Percentiles rank a stretch among this genome's conserved stretches.
Conservation (phyloP, 129 eudicot genomes). For the Escallonia herrerae region DNA sequence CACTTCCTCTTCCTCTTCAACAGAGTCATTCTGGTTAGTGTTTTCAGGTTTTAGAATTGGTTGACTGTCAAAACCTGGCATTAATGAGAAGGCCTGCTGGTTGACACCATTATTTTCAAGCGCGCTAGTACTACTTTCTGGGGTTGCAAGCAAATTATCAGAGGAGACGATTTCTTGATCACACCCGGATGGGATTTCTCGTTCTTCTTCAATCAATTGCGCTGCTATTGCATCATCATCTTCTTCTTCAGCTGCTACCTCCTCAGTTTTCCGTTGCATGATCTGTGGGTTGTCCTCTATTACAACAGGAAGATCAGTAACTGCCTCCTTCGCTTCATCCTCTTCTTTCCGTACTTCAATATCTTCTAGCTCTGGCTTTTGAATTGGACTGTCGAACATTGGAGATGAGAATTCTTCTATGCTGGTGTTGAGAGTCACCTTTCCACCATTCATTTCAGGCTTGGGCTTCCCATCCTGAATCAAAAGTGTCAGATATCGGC, state of each 20-base stretch:
- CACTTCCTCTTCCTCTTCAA: constrained; percentile 6
- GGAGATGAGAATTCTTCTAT: constrained; percentile 2
- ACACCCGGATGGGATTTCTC: not conserved
- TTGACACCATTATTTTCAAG: not conserved
- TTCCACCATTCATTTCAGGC: constrained; percentile 6
- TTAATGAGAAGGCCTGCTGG: not conserved
- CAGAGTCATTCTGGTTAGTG: not conserved
- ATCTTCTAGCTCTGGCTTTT: not conserved
- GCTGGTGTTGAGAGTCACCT: not conserved
- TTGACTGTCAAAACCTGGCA: not conserved
- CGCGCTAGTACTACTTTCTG: not conserved
- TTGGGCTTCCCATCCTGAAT: constrained; percentile 26
- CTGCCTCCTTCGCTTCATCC: not conserved
- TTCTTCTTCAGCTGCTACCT: constrained; percentile 4
- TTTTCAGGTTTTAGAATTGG: constrained; percentile 1
- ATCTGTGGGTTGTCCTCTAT: not conserved
- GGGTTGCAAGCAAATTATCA: not conserved
- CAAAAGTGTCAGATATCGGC: not conserved
- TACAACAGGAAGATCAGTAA: not conserved
- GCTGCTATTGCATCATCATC: constrained; percentile 1
- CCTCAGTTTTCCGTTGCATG: not conserved
- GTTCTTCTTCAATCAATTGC: constrained; percentile 9
- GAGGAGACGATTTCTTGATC: constrained; percentile 7
- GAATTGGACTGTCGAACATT: not conserved
- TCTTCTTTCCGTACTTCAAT: not conserved